phyloP scores from a whole-genome alignment of 2,329 filamentous ascomycete genomes.

The Trichoderma sp. region DNA sequence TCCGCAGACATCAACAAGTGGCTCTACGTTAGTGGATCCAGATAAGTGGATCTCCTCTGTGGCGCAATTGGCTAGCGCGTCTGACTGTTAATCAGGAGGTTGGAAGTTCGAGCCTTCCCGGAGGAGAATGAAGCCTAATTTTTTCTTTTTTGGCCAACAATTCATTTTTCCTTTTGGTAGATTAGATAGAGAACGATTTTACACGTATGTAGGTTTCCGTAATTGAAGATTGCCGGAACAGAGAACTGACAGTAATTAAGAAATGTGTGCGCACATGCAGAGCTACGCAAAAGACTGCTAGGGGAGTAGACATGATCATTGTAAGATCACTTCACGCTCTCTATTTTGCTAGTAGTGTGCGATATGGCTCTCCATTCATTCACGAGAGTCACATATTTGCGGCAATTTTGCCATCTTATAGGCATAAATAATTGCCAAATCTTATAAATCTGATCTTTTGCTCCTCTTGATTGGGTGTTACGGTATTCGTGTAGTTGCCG shows the following conservation, averaged over 20 bases:
- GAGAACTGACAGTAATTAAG: not conserved
- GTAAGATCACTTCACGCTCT: too few species aligned
- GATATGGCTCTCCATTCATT: not conserved
- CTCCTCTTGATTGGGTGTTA: not conserved
- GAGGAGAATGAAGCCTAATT: conserved; percentile 15
- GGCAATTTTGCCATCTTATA: too few species aligned
- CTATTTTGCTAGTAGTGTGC: not conserved
- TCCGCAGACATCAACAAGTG: not conserved
- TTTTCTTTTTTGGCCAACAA: not conserved
- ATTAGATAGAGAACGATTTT: not conserved
- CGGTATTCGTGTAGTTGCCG: not conserved
- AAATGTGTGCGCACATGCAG: not conserved
- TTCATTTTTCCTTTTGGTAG: not conserved
- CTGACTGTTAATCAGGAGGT: conserved; percentile 55
- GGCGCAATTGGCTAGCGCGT: conserved; percentile 61
- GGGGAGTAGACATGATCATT: too few species aligned
- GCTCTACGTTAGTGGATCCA: conserved; percentile 4
- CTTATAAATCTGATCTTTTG: not conserved
- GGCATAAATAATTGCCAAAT: not conserved
- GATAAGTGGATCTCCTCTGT: conserved; percentile 39
- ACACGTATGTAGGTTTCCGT: not conserved
- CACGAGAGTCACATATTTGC: not conserved
- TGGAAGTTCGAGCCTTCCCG: conserved; percentile 32
- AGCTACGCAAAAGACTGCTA: too few species aligned
- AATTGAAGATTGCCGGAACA: not conserved